A percentile compares a stretch with the other conserved stretches of the same genome.
These are phyloP conservation scores for Lotus japonicus DNA, from an alignment of 306 rosid species.

Conservation along the genomic window DNA sequence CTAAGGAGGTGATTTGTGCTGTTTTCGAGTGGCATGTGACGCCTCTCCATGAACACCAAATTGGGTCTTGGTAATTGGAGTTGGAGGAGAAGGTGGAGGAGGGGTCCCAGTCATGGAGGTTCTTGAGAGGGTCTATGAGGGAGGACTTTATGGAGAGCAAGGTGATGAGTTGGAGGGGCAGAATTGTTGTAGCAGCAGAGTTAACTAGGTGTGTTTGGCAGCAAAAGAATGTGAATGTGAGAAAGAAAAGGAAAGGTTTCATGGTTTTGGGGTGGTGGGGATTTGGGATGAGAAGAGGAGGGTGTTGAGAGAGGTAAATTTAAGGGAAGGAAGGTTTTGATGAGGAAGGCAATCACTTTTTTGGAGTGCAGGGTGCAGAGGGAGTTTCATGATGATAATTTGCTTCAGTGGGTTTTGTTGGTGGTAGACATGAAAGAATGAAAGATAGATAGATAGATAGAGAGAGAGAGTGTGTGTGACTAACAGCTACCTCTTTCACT, in stretches of 20 bases:
- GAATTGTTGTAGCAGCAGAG: constrained; percentile 32
- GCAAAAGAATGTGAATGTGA: constrained; percentile 36
- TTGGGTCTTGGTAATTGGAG: constrained; percentile 23
- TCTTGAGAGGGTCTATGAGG: constrained; percentile 54
- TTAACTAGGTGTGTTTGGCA: constrained; percentile 25
- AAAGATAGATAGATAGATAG: no score
- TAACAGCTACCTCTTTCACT: constrained; percentile 19
- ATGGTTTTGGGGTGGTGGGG: constrained; percentile 45
- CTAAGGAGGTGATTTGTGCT: constrained; percentile 43
- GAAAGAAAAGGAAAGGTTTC: constrained; percentile 50
- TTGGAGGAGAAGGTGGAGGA: constrained; percentile 35
- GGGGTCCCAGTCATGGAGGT: constrained; percentile 74
- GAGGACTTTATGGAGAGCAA: constrained; percentile 63
- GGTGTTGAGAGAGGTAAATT: constrained; percentile 46
- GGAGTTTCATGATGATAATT: constrained; percentile 78
- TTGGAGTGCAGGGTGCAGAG: constrained; percentile 85
- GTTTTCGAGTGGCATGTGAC: constrained; percentile 63
- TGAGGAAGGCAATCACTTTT: constrained; percentile 59
- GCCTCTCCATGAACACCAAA: constrained; percentile 92
- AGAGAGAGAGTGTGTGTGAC: constrained; percentile 17
- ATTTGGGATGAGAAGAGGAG: constrained; percentile 39
- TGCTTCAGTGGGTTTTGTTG: constrained; percentile 75
- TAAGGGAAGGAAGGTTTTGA: constrained; percentile 74
- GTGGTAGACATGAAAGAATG: constrained; percentile 56
- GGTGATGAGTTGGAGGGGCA: constrained; percentile 53